Evolutionary conservation across 768 basidiomycete genomes (phyloP).

Genomic region (Pisolithus albus): DNA sequence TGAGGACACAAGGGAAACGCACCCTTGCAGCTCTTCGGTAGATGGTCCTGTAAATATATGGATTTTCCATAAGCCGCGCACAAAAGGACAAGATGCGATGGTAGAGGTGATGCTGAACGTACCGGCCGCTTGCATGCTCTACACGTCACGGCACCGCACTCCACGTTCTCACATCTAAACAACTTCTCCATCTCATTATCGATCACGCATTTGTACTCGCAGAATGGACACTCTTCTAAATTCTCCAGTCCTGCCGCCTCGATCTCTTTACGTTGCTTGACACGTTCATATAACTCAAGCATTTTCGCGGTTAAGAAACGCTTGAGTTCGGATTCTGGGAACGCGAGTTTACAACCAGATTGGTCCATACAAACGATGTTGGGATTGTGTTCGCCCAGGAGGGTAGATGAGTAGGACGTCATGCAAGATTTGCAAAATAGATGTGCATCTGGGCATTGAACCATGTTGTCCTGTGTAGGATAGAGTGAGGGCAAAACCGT

Average conservation of each 20-base stretch:
- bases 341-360: conserved; percentile 60
- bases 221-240: conserved; percentile 87
- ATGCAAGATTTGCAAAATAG: conserved; percentile 78
- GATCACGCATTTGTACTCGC: conserved; percentile 80
- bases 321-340: conserved; percentile 61
- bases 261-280: conserved; percentile 74
- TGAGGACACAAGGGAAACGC: not conserved
- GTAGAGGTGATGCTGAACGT: conserved; percentile 17
- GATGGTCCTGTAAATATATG: conserved; percentile 50
- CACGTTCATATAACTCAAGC: conserved; percentile 61
- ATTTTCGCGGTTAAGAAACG: conserved; percentile 65
- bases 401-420: conserved; percentile 56
- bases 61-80: not conserved
- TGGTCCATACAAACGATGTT: conserved; percentile 75
- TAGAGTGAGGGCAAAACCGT: not conserved
- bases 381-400: conserved; percentile 57
- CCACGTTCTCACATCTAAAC: conserved; percentile 48
- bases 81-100: not conserved
- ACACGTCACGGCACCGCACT: conserved; percentile 74
- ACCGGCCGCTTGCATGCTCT: conserved; percentile 70
- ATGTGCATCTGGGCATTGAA: conserved; percentile 86
- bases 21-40: conserved; percentile 80
- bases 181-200: conserved; percentile 62
- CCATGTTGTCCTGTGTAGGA: conserved; percentile 63
- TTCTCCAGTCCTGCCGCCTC: conserved; percentile 71